phyloP scores from a whole-genome alignment of 1,284 basidiomycete species.

The Lentinus polychrous region DNA sequence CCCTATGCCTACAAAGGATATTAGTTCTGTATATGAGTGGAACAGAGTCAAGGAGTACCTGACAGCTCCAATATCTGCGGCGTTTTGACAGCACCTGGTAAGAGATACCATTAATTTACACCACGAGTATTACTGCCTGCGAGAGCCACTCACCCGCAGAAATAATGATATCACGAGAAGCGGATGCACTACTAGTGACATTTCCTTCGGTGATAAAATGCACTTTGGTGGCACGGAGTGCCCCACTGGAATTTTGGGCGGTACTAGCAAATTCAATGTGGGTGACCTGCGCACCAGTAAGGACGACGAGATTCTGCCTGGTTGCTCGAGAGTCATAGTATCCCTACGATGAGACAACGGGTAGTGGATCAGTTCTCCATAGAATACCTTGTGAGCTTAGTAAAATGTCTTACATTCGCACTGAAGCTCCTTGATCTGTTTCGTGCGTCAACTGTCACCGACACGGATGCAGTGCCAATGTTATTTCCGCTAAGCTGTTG shows the following conservation, averaged over 20 bases:
- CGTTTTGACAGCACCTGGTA: slow-evolving; percentile 8
- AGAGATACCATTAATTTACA: neutral
- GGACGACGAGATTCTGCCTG: neutral
- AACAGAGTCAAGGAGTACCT: too few species aligned
- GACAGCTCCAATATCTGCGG: slow-evolving; percentile 38
- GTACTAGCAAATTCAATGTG: neutral
- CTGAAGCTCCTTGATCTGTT: neutral
- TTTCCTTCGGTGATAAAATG: neutral
- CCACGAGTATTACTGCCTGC: neutral
- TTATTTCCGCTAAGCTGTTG: neutral
- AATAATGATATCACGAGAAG: neutral
- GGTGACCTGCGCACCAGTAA: neutral
- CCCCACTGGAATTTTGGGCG: neutral
- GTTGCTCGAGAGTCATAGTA: slow-evolving; percentile 7
- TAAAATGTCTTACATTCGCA: neutral
- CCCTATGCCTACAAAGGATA: slow-evolving; percentile 29
- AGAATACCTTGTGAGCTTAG: too few species aligned
- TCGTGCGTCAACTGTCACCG: neutral
- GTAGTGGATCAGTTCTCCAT: too few species aligned
- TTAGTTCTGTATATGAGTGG: too few species aligned
- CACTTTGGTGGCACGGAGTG: neutral
- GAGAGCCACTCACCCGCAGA: neutral
- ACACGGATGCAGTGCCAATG: neutral
- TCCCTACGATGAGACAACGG: neutral
- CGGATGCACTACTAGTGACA: neutral